Base-by-base conservation (phyloP, 2,329 filamentous ascomycete genomes). In the Fusarium buxicola region DNA sequence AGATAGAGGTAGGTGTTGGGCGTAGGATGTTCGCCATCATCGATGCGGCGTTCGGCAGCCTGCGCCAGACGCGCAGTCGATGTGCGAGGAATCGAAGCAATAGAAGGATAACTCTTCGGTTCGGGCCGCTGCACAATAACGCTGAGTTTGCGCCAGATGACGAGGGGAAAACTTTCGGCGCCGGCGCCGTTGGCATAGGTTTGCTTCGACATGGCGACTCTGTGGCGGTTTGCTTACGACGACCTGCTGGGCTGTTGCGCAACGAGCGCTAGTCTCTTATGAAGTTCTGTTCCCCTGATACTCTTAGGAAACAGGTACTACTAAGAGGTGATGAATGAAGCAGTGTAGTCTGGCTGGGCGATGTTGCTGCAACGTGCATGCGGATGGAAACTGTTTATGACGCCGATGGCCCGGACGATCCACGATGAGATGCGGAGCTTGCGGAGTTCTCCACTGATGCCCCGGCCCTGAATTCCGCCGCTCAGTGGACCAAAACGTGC, bases 1-100 rank as follows among this genome's bases (percentile, higher is more conserved):
- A 94, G 86, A 75, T 94, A 94, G 47, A 94, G 84, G 24, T 93
- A 82, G 2, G 90, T 90, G 12, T 68, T 66, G 7, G 66, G 44
- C n/a, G 55, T 50, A 35, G 67, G 49, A 28, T 67, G 44, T 38
- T 72, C 58, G 38, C 68, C 46, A 39, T 67, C 53, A 30, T 71
- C 16, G 60, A 68, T 12, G 38, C 65, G 44, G 44, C 69, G 65
- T 34, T 72, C 68, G 21, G 72, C 60, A n/a, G 72, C 73, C 36
- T 71, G 65, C 12, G 68, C 69, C 7, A 78, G 63, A 2, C 76
- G 71, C 32, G 65, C 55, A 11, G 47, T 7, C 5, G 74, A 72
- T 6, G 74, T 77, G 15, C 46, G 67, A 7, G 74, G 75, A 24
- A 78, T 75, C 4, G 74, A 73, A 5, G 70, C 70, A 18, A 73